Base-by-base conservation (phyloP, 306 rosid species). In the Hippophae rhamnoides region DNA sequence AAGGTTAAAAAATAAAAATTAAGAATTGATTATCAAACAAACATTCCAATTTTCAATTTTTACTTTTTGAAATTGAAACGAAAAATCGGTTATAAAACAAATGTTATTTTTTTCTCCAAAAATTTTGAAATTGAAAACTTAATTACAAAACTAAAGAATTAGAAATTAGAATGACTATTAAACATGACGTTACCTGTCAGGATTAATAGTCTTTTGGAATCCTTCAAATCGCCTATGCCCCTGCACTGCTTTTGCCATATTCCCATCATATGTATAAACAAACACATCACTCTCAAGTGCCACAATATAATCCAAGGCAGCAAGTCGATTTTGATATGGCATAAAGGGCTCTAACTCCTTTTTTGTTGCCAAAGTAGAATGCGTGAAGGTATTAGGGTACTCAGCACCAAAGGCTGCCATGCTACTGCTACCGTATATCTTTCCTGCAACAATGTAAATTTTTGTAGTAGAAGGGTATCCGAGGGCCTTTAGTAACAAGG, bases 201-300 rank as follows among this genome's bases (percentile, higher is more conserved):
- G 99, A 57, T 79, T 93, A 60, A 93, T 86, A 38, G 95, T 86
- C 79, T 93, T 93, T 41, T 79, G 71, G 66, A 89, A 93, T 48
- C 99, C 99, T 68, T 86, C 94, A 69, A 86, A 88, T 72, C 79
- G 78, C 73, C 99, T 71, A 64, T 93, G 99, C 13, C 99, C 99
- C 58, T 93, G 99, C 58, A 93, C 97, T 10, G 97, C 95, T 79
- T 88, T 93, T 7, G 99, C 99, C 99, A 93, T 93, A 71, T 93
- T 93, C 66, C 99, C 99, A 59, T 93, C 97, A 13, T 93, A 93
- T 7, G 99, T 89, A 59, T 93, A 93, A 45, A 82, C 95, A 77
- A 93, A 93, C 13, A 81, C 99, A 66, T 93, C 95, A 54, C 99
- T 93, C 70, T 93, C 90, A 43, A 82, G 76, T 5, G 99, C 99